These are phyloP conservation scores for Musa beccarii DNA, from an alignment of 176 grass and related monocot genomes.

Conservation along the genomic window DNA sequence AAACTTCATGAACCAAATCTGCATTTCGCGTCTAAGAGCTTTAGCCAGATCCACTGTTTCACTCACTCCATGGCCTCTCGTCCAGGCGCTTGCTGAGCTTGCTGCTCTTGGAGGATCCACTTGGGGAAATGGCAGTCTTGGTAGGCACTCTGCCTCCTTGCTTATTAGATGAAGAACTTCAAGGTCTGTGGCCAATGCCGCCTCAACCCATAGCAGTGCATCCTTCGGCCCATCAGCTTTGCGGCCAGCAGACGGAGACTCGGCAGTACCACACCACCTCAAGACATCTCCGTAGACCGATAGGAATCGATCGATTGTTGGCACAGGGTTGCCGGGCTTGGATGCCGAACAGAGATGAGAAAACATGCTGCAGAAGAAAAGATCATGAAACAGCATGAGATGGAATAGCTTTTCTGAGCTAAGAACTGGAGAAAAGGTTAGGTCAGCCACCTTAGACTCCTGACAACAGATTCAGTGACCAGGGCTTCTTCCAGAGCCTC, in stretches of 20 bases:
- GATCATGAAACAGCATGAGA: neutral
- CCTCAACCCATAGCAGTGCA: constrained; percentile 44
- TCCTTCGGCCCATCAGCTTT: constrained; percentile 15
- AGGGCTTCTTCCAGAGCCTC: constrained; percentile 63
- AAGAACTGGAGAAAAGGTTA: neutral
- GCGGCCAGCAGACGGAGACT: constrained; percentile 24
- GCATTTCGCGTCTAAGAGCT: constrained; percentile 45
- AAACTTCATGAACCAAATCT: constrained; percentile 73
- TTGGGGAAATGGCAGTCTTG: constrained; percentile 12
- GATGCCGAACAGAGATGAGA: constrained; percentile 51
- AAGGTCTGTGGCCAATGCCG: constrained; percentile 71
- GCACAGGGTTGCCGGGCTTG: constrained; percentile 40
- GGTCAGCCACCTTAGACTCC: constrained; percentile 42
- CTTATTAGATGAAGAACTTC: constrained; percentile 51
- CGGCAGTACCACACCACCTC: constrained; percentile 36
- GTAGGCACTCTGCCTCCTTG: constrained; percentile 21
- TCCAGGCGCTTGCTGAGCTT: constrained; percentile 28
- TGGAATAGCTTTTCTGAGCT: neutral
- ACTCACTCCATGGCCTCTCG: constrained; percentile 24
- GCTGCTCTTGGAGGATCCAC: constrained; percentile 25
- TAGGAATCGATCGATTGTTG: constrained; percentile 59
- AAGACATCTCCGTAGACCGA: constrained; percentile 48
- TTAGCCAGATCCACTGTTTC: constrained; percentile 43
- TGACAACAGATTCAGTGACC: constrained; percentile 59
- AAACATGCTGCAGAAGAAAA: constrained; percentile 47